Evolutionary conservation across 2,329 filamentous ascomycete species (phyloP).

Genomic region (Colletotrichum coccodes): DNA sequence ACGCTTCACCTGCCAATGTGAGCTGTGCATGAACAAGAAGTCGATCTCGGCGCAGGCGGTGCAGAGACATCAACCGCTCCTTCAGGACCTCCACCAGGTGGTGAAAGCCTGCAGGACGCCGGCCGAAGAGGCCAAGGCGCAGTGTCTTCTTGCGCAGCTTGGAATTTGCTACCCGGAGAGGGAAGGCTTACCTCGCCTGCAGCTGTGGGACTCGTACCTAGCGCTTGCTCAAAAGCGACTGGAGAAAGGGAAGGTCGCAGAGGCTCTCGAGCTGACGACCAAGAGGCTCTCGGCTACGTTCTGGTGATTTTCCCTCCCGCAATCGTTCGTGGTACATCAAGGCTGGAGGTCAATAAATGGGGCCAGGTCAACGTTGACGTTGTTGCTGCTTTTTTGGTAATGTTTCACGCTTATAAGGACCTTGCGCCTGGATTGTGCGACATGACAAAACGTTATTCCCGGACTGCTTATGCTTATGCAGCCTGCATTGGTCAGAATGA

Average conservation of each 20-base stretch:
- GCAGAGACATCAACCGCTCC: constrained; percentile 31
- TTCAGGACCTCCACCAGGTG: not conserved
- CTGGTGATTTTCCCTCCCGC: constrained; percentile 31
- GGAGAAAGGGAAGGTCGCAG: not conserved
- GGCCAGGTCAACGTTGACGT: constrained; percentile 28
- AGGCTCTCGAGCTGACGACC: constrained; percentile 35
- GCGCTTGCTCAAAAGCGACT: constrained; percentile 19
- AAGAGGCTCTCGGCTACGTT: constrained; percentile 39
- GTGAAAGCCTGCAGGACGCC: not conserved
- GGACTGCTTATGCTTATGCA: constrained; percentile 34
- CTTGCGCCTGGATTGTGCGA: constrained; percentile 38
- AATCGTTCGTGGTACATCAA: not conserved
- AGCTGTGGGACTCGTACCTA: constrained; percentile 37
- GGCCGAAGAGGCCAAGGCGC: constrained; percentile 15
- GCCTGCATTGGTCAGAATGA: constrained; percentile 40
- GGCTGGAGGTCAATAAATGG: constrained; percentile 38
- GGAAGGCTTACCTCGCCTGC: constrained; percentile 26
- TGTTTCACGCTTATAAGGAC: constrained; percentile 33
- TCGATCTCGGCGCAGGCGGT: constrained; percentile 30
- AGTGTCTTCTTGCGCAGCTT: constrained; percentile 34
- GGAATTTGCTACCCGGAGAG: constrained; percentile 35
- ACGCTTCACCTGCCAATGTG: constrained; percentile 55
- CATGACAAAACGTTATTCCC: constrained; percentile 34
- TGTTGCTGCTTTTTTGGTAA: constrained; percentile 28
- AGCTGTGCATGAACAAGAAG: constrained; percentile 45